Percentiles rank a stretch among this genome's conserved stretches.
Conservation (phyloP, 2,329 filamentous ascomycete genomes). For the Didymella exigua region DNA sequence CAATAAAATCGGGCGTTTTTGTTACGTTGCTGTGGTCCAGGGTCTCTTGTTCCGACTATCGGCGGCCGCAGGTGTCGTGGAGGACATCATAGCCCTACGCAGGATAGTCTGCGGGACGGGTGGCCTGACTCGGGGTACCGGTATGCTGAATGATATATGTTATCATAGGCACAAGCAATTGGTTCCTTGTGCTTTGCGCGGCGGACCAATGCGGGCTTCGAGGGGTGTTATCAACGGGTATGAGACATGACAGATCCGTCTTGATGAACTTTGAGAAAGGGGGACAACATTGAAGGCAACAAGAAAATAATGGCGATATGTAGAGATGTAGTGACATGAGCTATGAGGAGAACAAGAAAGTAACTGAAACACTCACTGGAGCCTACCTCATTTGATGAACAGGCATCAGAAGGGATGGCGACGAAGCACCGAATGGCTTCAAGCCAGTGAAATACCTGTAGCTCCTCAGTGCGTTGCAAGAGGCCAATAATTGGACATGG, state of each 20-base stretch:
- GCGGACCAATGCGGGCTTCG: too few species aligned
- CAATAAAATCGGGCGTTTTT: neutral
- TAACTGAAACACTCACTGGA: neutral
- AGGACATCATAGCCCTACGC: neutral
- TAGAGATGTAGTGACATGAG: neutral
- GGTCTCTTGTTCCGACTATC: neutral
- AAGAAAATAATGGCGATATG: neutral
- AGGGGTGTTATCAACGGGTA: too few species aligned
- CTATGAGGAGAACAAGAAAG: neutral
- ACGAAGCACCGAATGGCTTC: neutral
- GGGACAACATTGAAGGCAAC: neutral
- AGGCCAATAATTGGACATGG: neutral
- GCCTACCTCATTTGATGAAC: neutral
- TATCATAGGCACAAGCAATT: neutral
- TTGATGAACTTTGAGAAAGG: neutral
- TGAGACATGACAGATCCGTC: neutral
- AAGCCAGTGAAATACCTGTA: neutral
- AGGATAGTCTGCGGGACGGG: neutral
- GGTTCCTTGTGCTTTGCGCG: neutral
- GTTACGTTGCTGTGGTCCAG: neutral
- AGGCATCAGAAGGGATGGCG: neutral
- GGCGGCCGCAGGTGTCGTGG: neutral
- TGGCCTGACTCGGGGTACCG: neutral
- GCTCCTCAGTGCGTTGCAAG: neutral
- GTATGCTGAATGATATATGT: neutral